These are phyloP conservation scores for Ottelia alismoides DNA, from an alignment of 106 monocot species.

Conservation along the genomic window DNA sequence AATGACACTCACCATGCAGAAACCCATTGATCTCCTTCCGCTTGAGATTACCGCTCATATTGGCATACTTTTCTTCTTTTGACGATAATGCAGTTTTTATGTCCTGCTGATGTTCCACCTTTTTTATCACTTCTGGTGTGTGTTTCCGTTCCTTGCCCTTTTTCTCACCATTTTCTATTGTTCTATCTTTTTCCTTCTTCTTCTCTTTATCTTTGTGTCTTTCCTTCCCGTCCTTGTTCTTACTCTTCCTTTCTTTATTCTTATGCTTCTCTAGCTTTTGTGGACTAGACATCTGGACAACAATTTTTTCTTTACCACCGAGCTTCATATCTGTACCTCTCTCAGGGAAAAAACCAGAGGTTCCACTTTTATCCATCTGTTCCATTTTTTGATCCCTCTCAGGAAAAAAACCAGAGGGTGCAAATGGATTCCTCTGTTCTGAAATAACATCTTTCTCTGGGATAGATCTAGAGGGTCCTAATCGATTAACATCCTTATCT, in stretches of 20 bases:
- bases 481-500: too few relatives aligned
- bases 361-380: too few relatives aligned
- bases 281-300: too few relatives aligned
- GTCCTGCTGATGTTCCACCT: conserved; percentile 14
- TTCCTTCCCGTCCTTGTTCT: conserved; percentile 12
- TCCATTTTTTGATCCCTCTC: too few relatives aligned
- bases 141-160: conserved; percentile 25
- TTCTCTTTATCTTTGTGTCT: conserved; percentile 11
- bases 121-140: conserved; percentile 12
- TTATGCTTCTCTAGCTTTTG: conserved; percentile 26
- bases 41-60: conserved; percentile 29
- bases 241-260: conserved; percentile 17
- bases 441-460: too few relatives aligned
- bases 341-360: too few relatives aligned
- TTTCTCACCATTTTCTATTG: conserved; percentile 9
- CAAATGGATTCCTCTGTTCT: too few relatives aligned
- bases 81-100: conserved; percentile 17
- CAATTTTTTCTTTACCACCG: too few relatives aligned
- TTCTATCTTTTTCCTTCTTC: conserved; percentile 14
- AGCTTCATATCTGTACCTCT: too few relatives aligned
- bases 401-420: too few relatives aligned
- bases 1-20: conserved; percentile 43
- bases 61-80: conserved; percentile 5
- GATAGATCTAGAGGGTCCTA: too few relatives aligned
- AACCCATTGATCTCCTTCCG: conserved; percentile 55